Evolutionary conservation across 2,329 filamentous ascomycete genomes (phyloP).

Genomic region (Xylaria sp.): DNA sequence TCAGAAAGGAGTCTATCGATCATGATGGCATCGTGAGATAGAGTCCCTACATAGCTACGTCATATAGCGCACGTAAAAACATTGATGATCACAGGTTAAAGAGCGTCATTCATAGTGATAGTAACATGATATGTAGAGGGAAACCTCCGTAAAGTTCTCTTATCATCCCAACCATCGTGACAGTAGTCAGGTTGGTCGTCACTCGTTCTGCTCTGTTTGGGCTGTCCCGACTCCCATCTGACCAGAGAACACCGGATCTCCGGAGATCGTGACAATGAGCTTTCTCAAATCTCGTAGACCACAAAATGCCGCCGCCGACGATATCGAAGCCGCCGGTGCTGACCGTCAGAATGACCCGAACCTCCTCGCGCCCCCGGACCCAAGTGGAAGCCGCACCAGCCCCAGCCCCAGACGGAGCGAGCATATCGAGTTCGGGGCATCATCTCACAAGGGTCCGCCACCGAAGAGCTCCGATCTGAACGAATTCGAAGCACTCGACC

Average conservation of each 20-base stretch:
- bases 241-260: neutral
- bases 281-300: conserved; percentile 20
- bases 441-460: conserved; percentile 13
- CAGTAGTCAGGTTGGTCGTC: neutral
- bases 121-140: neutral
- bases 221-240: neutral
- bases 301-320: conserved; percentile 18
- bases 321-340: conserved; percentile 26
- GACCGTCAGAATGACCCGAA: conserved; percentile 11
- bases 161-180: neutral
- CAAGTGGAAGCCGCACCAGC: neutral
- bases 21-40: conserved; percentile 2
- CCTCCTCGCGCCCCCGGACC: neutral
- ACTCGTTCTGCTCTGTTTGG: neutral
- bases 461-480: conserved; percentile 25
- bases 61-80: conserved; percentile 6
- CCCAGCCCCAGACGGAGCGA: conserved; percentile 16
- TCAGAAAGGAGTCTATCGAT: neutral
- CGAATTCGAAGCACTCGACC: conserved; percentile 33
- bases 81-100: neutral
- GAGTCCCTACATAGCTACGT: neutral
- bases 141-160: too few species aligned
- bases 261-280: conserved; percentile 17
- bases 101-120: neutral
- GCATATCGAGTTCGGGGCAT: conserved; percentile 27